A percentile compares a stretch with the other conserved stretches of the same genome.
Conservation (phyloP, 768 basidiomycete species). For the Lepiota subincarnata region DNA sequence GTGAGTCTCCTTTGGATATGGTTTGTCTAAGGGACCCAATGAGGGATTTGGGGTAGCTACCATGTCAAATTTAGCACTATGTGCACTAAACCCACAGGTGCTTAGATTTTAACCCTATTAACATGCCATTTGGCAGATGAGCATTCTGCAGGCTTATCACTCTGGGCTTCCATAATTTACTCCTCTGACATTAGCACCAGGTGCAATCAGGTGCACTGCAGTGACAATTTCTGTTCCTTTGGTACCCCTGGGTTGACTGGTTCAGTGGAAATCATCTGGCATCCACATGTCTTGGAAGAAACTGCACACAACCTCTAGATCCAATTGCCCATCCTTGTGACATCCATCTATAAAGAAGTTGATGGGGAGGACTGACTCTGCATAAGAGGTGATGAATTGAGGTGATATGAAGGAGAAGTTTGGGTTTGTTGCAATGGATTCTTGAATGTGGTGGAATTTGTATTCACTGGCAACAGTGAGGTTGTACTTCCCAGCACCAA, state of each 20-base stretch:
- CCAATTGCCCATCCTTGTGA: conserved; percentile 11
- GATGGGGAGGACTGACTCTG: conserved; percentile 15
- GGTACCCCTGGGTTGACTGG: not conserved
- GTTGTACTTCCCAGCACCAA: conserved; percentile 19
- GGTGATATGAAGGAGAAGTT: conserved; percentile 15
- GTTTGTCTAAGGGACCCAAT: too few relatives aligned
- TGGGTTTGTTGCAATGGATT: conserved; percentile 20
- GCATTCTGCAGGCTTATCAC: too few relatives aligned
- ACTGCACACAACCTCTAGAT: conserved; percentile 13
- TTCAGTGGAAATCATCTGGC: conserved; percentile 16
- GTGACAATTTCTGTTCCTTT: conserved; percentile 5
- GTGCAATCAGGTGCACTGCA: conserved; percentile 10
- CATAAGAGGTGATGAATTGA: conserved; percentile 15
- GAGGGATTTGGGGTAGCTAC: too few relatives aligned
- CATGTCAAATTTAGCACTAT: too few relatives aligned
- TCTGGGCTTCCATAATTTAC: too few relatives aligned
- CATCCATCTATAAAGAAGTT: conserved; percentile 20
- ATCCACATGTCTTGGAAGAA: conserved; percentile 18
- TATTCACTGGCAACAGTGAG: conserved; percentile 16
- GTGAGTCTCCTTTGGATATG: too few relatives aligned
- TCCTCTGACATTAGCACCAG: conserved; percentile 13
- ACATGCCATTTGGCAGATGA: too few relatives aligned
- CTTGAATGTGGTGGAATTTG: conserved; percentile 15
- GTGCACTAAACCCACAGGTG: too few relatives aligned
- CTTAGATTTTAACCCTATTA: too few relatives aligned